A percentile compares a stretch with the other conserved stretches of the same genome.
Conservation (phyloP, 192 early-diverging fungal genomes). For the Cladochytrium replicatum region DNA sequence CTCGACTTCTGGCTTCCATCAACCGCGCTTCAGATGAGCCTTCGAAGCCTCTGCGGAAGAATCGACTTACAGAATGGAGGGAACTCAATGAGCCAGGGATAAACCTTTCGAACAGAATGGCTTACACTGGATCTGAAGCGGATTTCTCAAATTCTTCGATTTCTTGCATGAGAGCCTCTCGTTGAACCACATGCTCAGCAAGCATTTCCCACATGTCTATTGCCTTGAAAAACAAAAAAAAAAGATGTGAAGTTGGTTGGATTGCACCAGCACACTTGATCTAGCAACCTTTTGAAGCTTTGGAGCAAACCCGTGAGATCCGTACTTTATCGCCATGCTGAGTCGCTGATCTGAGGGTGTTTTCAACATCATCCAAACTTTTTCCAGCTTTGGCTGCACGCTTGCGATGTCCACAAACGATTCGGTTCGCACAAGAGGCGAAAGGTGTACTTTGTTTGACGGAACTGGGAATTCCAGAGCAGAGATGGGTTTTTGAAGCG, state of each 20-base stretch:
- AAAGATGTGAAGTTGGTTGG: slow-evolving; percentile 1
- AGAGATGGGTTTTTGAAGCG: too few relatives aligned
- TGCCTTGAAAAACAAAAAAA: slow-evolving; percentile 19
- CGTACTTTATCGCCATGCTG: slow-evolving; percentile 54
- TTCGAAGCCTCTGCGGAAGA: slow-evolving; percentile 29
- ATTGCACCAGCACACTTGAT: not conserved
- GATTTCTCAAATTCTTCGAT: slow-evolving; percentile 35
- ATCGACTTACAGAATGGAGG: slow-evolving; percentile 21
- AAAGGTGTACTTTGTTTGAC: too few relatives aligned
- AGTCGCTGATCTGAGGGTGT: slow-evolving; percentile 47
- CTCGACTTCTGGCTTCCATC: slow-evolving; percentile 31
- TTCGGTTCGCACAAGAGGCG: not conserved
- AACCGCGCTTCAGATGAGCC: slow-evolving; percentile 35
- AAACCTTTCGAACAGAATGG: not conserved
- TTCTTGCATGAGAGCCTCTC: slow-evolving; percentile 31
- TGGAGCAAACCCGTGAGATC: slow-evolving; percentile 27
- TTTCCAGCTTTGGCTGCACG: slow-evolving; percentile 36
- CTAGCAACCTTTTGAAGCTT: slow-evolving; percentile 30
- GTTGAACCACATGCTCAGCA: slow-evolving; percentile 24
- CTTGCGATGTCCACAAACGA: slow-evolving; percentile 20
- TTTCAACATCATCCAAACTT: slow-evolving; percentile 38
- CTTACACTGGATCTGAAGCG: slow-evolving; percentile 35
- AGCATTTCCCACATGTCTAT: slow-evolving; percentile 36
- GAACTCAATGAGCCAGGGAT: not conserved
- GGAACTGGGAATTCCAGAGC: too few relatives aligned